Conservation (phyloP, 108 stramenopile genomes). For the Bacterosira constricta region DNA sequence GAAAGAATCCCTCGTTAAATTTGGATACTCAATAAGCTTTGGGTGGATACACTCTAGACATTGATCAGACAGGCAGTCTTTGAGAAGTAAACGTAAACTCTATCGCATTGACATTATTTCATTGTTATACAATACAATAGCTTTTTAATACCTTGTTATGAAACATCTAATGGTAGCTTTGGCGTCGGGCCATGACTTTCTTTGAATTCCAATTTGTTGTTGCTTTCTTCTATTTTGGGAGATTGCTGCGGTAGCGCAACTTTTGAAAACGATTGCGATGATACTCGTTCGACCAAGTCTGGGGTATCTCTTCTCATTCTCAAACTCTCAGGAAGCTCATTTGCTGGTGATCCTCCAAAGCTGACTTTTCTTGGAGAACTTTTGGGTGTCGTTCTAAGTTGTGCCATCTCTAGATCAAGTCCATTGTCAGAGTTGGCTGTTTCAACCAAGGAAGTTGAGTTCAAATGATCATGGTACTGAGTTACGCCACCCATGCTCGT, state of each 20-base stretch:
- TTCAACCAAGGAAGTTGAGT: background rate
- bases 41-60: no score
- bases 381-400: background rate
- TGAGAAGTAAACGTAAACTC: no score
- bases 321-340: slow-evolving; percentile 4
- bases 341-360: background rate
- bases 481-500: slow-evolving; percentile 33
- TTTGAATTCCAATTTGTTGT: no score
- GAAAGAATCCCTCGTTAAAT: no score
- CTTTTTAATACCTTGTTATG: no score
- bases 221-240: background rate
- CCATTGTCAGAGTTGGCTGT: background rate
- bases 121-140: no score
- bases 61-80: no score
- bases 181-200: no score
- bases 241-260: slow-evolving; percentile 12
- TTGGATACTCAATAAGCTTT: no score
- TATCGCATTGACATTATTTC: no score
- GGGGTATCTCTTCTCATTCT: slow-evolving; percentile 15
- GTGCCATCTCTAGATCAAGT: slow-evolving; percentile 8
- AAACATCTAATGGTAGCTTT: no score
- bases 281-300: slow-evolving; percentile 7
- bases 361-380: background rate
- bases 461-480: background rate
- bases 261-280: slow-evolving; percentile 6